A percentile compares a stretch with the other conserved stretches of the same genome.
phyloP scores from a whole-genome alignment of 805 yeast genomes.

The Jamesozyma lodderae region DNA sequence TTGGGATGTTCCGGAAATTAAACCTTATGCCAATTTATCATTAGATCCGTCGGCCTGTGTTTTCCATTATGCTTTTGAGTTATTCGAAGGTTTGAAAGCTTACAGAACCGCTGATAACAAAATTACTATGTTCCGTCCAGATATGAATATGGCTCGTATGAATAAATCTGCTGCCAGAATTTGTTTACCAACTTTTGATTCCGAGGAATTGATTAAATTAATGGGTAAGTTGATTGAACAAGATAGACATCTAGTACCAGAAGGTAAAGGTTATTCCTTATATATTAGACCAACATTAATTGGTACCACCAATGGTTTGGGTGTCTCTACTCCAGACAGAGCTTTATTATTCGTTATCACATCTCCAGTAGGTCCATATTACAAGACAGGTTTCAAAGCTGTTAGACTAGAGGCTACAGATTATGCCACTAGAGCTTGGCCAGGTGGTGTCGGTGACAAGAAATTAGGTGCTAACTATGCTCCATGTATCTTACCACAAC shows the following conservation, averaged over 20 bases:
- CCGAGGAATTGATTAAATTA: constrained; percentile 63
- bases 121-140: constrained; percentile 80
- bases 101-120: constrained; percentile 56
- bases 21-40: constrained; percentile 70
- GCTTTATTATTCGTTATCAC: constrained; percentile 82
- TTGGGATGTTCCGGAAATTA: constrained; percentile 83
- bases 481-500: constrained; percentile 86
- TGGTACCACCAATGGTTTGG: constrained; percentile 83
- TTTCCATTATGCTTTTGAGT: constrained; percentile 89
- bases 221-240: constrained; percentile 66
- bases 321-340: constrained; percentile 72
- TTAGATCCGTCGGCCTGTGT: constrained; percentile 87
- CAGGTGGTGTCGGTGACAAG: constrained; percentile 95
- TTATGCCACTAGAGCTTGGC: constrained; percentile 97
- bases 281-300: constrained; percentile 93
- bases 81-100: constrained; percentile 95
- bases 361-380: constrained; percentile 96
- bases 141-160: constrained; percentile 87
- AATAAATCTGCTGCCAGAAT: constrained; percentile 82
- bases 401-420: constrained; percentile 91
- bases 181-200: constrained; percentile 79
- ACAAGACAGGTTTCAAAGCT: constrained; percentile 91
- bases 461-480: constrained; percentile 98
- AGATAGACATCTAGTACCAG: constrained; percentile 75
- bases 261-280: constrained; percentile 79